phyloP scores from a whole-genome alignment of 1,139 yeast genomes.

The Zygoascus hellenicus region DNA sequence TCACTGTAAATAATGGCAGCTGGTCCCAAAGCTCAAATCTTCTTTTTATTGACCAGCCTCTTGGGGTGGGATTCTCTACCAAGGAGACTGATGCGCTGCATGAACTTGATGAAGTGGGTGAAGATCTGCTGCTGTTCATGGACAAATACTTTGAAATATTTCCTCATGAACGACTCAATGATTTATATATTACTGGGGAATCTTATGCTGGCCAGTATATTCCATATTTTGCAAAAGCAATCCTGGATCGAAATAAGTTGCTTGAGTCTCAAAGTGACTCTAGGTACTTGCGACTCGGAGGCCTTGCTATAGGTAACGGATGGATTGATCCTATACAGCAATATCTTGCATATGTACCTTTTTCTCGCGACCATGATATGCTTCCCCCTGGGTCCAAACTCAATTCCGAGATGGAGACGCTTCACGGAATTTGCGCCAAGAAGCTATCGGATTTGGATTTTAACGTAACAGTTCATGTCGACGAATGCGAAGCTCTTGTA shows the following conservation, averaged over 20 bases:
- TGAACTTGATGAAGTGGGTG: slow-evolving; percentile 51
- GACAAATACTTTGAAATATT: slow-evolving; percentile 62
- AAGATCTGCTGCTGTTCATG: slow-evolving; percentile 60
- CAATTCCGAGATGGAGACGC: slow-evolving; percentile 30
- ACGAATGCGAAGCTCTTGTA: slow-evolving; percentile 29
- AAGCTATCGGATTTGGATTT: slow-evolving; percentile 30
- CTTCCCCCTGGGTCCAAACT: slow-evolving; percentile 35
- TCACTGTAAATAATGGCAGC: slow-evolving; percentile 58
- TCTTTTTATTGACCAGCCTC: slow-evolving; percentile 89
- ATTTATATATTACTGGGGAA: slow-evolving; percentile 83
- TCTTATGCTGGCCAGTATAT: slow-evolving; percentile 97
- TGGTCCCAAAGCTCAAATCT: slow-evolving; percentile 82
- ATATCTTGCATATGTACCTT: slow-evolving; percentile 76
- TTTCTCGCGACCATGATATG: slow-evolving; percentile 54
- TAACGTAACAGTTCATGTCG: slow-evolving; percentile 26
- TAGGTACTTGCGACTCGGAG: slow-evolving; percentile 39
- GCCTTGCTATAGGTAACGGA: slow-evolving; percentile 86
- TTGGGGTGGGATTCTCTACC: slow-evolving; percentile 86
- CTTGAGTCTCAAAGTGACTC: slow-evolving; percentile 15
- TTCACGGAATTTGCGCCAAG: slow-evolving; percentile 29
- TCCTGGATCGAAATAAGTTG: slow-evolving; percentile 45
- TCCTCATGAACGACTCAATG: slow-evolving; percentile 63
- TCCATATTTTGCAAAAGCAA: slow-evolving; percentile 72
- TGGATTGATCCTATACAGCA: slow-evolving; percentile 93
- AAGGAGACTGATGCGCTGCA: slow-evolving; percentile 47